Evolutionary conservation across 768 basidiomycete species (phyloP), one percentile per base, ranked within the genome.

Genomic region (Tremella mesenterica): DNA sequence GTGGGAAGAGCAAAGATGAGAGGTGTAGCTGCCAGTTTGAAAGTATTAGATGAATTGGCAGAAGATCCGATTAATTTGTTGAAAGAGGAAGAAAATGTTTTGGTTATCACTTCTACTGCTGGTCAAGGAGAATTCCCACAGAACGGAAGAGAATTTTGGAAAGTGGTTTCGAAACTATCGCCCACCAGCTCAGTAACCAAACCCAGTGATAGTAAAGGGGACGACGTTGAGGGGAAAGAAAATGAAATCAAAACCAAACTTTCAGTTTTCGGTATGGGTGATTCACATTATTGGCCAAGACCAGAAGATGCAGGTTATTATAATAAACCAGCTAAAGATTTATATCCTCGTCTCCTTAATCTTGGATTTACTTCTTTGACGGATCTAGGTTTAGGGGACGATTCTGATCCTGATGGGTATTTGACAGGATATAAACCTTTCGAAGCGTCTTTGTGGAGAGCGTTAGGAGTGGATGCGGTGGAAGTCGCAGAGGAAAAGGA

Each of bases 261-360:
- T 73, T 75, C 84, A 49, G 90, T 97, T 39, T 95, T 97, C 62
- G 93, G 79, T 44, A 85, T 99, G 83, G 95, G 95, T 56, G 95
- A 99, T 73, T 92, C 86, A 71, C 92, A 95, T 75, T 99, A 99
- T 76, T 99, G 95, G 95, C 95, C 95, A 8, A 81, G 95, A 36
- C 80, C 86, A 16, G 91, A 97, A 73, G 95, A 97, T 67, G 85
- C 84, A n/a, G 86, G 89, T 64, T 97, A 93, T 74, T 99, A 96
- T 79, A 99, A 97, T 80, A 95, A 90, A 74, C 84, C 93, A 0
- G 81, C 83, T 16, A 92, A 90, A 74, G 93, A 97, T 57, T 82
- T 97, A 48, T 84, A 91, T 74, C 75, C 79, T 21, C 83, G 83
- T 16, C 77, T 97, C 16, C 82, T 84, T 69, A 80, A 80, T 48